These are phyloP conservation scores for Endotrypanum monterogeii DNA, from an alignment of 208 protist genomes.

Conservation along the genomic window DNA sequence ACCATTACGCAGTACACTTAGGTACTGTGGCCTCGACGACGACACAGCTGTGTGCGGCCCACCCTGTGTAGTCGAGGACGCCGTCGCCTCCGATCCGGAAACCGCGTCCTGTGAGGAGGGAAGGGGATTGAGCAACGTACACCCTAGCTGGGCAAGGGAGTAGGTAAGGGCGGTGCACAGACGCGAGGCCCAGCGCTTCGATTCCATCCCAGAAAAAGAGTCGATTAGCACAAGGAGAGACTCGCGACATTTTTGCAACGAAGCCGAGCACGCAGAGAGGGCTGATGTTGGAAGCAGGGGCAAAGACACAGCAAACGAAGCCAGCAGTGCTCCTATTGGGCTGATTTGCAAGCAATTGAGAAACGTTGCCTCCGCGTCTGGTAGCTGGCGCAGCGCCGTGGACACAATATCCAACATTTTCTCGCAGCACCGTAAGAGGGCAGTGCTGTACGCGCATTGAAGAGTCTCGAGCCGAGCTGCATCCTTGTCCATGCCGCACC, in stretches of 20 bases:
- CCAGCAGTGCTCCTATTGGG: conserved; percentile 71
- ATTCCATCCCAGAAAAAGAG: conserved; percentile 17
- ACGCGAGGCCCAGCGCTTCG: conserved; percentile 48
- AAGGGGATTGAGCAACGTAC: conserved; percentile 50
- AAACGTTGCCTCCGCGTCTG: conserved; percentile 33
- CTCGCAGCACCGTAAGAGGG: conserved; percentile 70
- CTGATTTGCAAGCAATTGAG: conserved; percentile 62
- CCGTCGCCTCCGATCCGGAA: background rate
- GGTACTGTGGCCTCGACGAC: conserved; percentile 28
- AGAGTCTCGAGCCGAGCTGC: conserved; percentile 26
- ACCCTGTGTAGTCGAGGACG: conserved; percentile 2
- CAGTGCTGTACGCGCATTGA: conserved; percentile 59
- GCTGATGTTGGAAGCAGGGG: conserved; percentile 69
- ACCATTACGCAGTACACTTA: conserved; percentile 65
- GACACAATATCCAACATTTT: conserved; percentile 59
- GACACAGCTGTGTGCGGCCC: background rate
- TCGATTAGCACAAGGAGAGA: conserved; percentile 65
- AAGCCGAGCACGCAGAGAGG: conserved; percentile 42
- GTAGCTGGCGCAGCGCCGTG: conserved; percentile 53
- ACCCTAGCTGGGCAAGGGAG: conserved; percentile 71
- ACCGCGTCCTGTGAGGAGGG: conserved; percentile 14
- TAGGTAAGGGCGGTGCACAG: conserved; percentile 74
- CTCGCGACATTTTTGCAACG: conserved; percentile 67
- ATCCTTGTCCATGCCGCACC: conserved; percentile 10
- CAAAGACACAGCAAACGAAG: conserved; percentile 78